Percentiles rank a stretch among this genome's conserved stretches.
Evolutionary conservation across 257 asterid genomes (phyloP).

Genomic region (Przewalskia tangutica): DNA sequence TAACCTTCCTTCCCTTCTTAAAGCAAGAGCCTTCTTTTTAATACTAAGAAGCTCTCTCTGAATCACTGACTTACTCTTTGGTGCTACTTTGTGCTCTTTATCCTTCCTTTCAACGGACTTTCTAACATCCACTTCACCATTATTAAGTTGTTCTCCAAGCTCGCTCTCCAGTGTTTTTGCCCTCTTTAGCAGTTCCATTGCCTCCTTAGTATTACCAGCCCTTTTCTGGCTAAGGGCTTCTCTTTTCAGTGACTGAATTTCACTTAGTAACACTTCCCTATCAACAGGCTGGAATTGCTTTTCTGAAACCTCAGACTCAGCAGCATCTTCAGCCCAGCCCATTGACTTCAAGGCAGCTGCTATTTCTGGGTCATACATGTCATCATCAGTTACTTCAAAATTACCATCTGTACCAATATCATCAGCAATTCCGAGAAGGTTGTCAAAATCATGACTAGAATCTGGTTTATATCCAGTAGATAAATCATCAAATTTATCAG

Average conservation of each 20-base stretch:
- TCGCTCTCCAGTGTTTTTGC: conserved; percentile 62
- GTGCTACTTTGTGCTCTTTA: conserved; percentile 15
- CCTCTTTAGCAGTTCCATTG: conserved; percentile 56
- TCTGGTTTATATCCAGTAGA: conserved; percentile 26
- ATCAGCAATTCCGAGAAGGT: conserved; percentile 34
- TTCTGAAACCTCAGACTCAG: conserved; percentile 22
- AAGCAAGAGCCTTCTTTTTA: conserved; percentile 74
- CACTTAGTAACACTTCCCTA: conserved; percentile 30
- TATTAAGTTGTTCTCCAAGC: conserved; percentile 19
- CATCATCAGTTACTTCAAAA: conserved; percentile 65
- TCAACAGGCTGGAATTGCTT: conserved; percentile 13
- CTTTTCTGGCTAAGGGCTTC: conserved; percentile 62
- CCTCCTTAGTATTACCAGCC: conserved; percentile 66
- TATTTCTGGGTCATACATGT: conserved; percentile 87
- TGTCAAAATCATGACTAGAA: conserved; percentile 38
- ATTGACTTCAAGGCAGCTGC: conserved; percentile 62
- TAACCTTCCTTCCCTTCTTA: conserved; percentile 72
- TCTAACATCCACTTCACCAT: conserved; percentile 10
- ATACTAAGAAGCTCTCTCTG: conserved; percentile 81
- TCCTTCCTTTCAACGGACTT: conserved; percentile 10
- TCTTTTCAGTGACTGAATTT: conserved; percentile 59
- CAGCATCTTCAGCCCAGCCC: conserved; percentile 74
- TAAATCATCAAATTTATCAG: conserved; percentile 38
- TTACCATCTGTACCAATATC: conserved; percentile 45
- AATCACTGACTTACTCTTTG: conserved; percentile 60